Evolutionary conservation across 2,329 filamentous ascomycete genomes (phyloP).

Genomic region (Knufia petricola): DNA sequence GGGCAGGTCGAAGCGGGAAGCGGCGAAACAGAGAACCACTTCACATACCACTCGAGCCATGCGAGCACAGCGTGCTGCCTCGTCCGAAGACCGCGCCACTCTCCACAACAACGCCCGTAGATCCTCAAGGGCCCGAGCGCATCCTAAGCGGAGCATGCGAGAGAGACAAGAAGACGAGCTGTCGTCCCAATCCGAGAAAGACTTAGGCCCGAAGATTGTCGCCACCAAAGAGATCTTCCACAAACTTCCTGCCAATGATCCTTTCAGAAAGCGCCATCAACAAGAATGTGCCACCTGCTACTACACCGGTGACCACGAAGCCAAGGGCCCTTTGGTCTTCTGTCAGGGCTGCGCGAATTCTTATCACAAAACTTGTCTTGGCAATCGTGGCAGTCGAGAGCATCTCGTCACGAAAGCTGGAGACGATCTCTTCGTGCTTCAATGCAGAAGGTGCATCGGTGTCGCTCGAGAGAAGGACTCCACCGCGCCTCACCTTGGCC

Average conservation of each 20-base stretch:
- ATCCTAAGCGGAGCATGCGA: constrained; percentile 32
- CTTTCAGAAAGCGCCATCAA: constrained; percentile 62
- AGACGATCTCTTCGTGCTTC: constrained; percentile 68
- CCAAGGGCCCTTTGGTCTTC: constrained; percentile 63
- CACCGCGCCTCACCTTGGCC: constrained; percentile 58
- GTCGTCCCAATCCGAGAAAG: constrained; percentile 29
- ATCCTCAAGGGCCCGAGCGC: constrained; percentile 27
- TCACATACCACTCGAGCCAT: neutral
- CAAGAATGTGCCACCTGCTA: constrained; percentile 63
- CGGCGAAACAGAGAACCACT: neutral
- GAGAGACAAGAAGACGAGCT: constrained; percentile 43
- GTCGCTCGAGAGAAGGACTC: constrained; percentile 57
- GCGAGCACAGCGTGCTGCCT: neutral
- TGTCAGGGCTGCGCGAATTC: constrained; percentile 84
- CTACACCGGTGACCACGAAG: constrained; percentile 41
- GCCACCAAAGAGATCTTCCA: constrained; percentile 65
- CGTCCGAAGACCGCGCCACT: neutral
- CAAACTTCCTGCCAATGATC: constrained; percentile 48
- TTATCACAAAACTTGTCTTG: constrained; percentile 77
- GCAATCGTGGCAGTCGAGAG: constrained; percentile 62
- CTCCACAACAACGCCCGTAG: constrained; percentile 19
- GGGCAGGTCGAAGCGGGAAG: constrained; percentile 1
- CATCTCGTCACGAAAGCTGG: constrained; percentile 82
- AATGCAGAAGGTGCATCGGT: constrained; percentile 78
- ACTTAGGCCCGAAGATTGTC: constrained; percentile 46